A percentile compares a stretch with the other conserved stretches of the same genome.
Evolutionary conservation across 2,329 filamentous ascomycete species (phyloP).

Genomic region (Penicillium sp.): DNA sequence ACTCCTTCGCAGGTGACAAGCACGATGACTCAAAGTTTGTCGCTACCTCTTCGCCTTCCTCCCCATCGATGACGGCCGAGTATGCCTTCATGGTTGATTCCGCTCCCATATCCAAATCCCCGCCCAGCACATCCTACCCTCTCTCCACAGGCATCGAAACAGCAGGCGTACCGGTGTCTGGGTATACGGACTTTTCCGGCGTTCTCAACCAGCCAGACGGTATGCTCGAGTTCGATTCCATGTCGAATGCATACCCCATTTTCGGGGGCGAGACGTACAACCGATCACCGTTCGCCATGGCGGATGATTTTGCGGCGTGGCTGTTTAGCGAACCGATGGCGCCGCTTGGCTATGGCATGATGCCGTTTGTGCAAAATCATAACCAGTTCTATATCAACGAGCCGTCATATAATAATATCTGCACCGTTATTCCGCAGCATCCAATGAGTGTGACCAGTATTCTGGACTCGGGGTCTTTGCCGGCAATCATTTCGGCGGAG

Average conservation of each 20-base stretch:
- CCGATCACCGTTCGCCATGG: constrained; percentile 81
- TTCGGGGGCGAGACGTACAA: constrained; percentile 80
- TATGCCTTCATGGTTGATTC: constrained; percentile 15
- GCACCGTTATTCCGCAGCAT: constrained; percentile 56
- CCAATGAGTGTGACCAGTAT: constrained; percentile 87
- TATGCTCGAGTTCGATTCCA: constrained; percentile 31
- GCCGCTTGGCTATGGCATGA: constrained; percentile 48
- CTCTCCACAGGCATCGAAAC: constrained; percentile 18
- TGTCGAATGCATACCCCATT: constrained; percentile 63
- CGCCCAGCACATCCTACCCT: constrained; percentile 16
- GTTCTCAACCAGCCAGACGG: constrained; percentile 15
- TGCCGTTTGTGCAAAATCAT: constrained; percentile 45
- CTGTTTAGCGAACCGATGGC: constrained; percentile 67
- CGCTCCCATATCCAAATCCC: constrained; percentile 14
- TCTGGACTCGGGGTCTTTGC: constrained; percentile 71
- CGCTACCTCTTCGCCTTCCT: constrained; percentile 15
- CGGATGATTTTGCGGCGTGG: constrained; percentile 81
- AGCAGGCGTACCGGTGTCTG: constrained; percentile 14
- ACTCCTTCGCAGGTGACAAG: constrained; percentile 36
- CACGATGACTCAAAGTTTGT: constrained; percentile 16
- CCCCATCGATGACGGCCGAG: constrained; percentile 20
- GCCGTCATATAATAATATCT: constrained; percentile 45
- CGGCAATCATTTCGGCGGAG: constrained; percentile 76
- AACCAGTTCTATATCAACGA: constrained; percentile 50
- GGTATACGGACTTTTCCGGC: constrained; percentile 16